These are phyloP conservation scores for Beauveria pseudobassiana DNA, from an alignment of 2,329 filamentous ascomycete genomes.

Conservation along the genomic window DNA sequence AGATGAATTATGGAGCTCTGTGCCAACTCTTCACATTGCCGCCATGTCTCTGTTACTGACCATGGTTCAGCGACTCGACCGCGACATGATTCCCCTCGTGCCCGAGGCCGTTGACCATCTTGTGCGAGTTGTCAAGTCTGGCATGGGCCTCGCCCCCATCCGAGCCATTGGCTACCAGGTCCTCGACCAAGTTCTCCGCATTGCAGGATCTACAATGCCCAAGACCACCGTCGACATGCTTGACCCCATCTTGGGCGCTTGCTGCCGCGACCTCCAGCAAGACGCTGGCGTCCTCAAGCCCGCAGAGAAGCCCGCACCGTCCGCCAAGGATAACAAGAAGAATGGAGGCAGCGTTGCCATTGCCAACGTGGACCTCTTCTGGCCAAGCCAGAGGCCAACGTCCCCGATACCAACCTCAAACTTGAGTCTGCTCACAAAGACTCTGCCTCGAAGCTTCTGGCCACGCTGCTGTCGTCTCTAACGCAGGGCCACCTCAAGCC, in stretches of 20 bases:
- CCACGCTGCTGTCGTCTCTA: slow-evolving; percentile 52
- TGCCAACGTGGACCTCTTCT: slow-evolving; percentile 67
- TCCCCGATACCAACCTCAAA: slow-evolving; percentile 21
- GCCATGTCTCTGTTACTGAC: slow-evolving; percentile 55
- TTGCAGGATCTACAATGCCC: slow-evolving; percentile 58
- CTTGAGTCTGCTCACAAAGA: slow-evolving; percentile 40
- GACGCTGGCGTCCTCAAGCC: slow-evolving; percentile 40
- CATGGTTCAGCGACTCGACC: slow-evolving; percentile 51
- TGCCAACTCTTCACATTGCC: slow-evolving; percentile 68
- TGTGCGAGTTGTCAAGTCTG: slow-evolving; percentile 59
- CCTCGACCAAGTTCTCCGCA: slow-evolving; percentile 47
- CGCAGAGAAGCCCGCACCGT: slow-evolving; percentile 24
- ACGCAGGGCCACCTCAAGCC: slow-evolving; percentile 62
- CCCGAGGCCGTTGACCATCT: slow-evolving; percentile 64
- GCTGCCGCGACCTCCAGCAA: slow-evolving; percentile 66
- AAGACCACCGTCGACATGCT: slow-evolving; percentile 60
- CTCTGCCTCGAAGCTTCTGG: slow-evolving; percentile 56
- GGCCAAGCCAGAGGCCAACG: slow-evolving; percentile 28
- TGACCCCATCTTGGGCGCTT: slow-evolving; percentile 53
- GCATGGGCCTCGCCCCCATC: slow-evolving; percentile 43
- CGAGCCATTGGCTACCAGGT: slow-evolving; percentile 55
- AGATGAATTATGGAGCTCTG: slow-evolving; percentile 64
- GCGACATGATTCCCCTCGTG: slow-evolving; percentile 50
- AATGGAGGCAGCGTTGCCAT: slow-evolving; percentile 24
- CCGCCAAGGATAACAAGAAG: slow-evolving; percentile 27